Evolutionary conservation across 345 rosid genomes (phyloP), one percentile per base, ranked within the genome.

Genomic region (Trapa incisa): DNA sequence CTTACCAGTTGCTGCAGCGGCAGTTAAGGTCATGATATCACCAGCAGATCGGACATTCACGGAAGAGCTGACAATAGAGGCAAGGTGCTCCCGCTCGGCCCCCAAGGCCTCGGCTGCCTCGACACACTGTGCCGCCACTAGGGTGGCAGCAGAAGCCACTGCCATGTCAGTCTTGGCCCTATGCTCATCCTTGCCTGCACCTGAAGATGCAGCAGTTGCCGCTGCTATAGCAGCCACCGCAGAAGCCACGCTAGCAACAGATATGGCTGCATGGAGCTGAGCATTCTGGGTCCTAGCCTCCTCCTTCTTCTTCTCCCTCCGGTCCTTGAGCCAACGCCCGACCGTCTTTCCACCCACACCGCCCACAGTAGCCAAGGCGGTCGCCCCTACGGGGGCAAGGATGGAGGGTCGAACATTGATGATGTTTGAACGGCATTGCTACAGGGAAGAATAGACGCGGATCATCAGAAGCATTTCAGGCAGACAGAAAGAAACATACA

Each of bases 91-190:
- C 1, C 97, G 85, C 75, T 92, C 98, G 0, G 97, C 96, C 16
- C 97, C 98, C 91, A 88, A 78, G 0, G 86, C 87, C 71, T 92
- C 98, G 0, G 98, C 98, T 0, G 87, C 87, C 79, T 92, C 98
- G 1, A 89, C 89, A 3, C 98, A 92, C 66, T 92, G 96, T 0
- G 97, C 96, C 0, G 98, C 98, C 1, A 89, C 97, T 38, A 92
- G 74, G 0, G 93, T 84, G 0, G 98, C 97, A 0, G 98, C 98
- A 0, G 98, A 85, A 5, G 98, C 97, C 47, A 92, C 89, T 0
- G 97, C 98, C 92, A 85, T 76, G 52, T 87, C 89, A 0, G 88
- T 89, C 74, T 87, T 87, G 0, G 87, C 86, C 84, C 78, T 81
- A 65, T 82, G 89, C 77, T 89, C 98, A 41, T 92, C 96, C 70